Conservation (phyloP, 768 basidiomycete genomes). For the Stropharia rugosoannulata region DNA sequence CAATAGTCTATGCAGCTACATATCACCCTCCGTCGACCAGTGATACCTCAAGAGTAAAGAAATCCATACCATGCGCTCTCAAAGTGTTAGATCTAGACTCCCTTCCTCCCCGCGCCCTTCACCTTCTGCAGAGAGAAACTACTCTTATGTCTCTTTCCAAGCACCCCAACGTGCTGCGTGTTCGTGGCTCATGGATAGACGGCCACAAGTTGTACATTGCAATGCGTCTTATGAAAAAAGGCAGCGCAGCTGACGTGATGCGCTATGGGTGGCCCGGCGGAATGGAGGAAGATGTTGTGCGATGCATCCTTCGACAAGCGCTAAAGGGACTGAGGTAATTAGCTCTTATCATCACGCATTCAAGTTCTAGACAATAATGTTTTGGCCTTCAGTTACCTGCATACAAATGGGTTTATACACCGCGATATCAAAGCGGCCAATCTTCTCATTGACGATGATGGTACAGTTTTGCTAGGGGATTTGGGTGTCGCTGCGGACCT, state of each 20-base stretch:
- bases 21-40: conserved; percentile 41
- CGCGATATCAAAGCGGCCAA: conserved; percentile 95
- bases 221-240: conserved; percentile 85
- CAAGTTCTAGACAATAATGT: conserved; percentile 2
- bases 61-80: conserved; percentile 63
- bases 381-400: conserved; percentile 61
- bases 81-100: conserved; percentile 89
- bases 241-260: conserved; percentile 85
- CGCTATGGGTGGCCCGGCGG: conserved; percentile 84
- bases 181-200: conserved; percentile 86
- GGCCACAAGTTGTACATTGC: conserved; percentile 87
- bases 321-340: conserved; percentile 84
- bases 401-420: conserved; percentile 88
- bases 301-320: conserved; percentile 82
- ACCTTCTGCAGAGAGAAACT: conserved; percentile 79
- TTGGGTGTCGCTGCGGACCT: conserved; percentile 90
- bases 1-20: conserved; percentile 80
- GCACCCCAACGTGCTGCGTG: conserved; percentile 90
- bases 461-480: conserved; percentile 89
- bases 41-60: conserved; percentile 3
- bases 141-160: conserved; percentile 91
- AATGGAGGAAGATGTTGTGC: conserved; percentile 86
- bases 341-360: neutral
- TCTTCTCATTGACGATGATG: conserved; percentile 86
- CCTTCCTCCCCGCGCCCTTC: conserved; percentile 68